phyloP scores from a whole-genome alignment of 352 stramenopile species.

The Phytophthora tentaculata region DNA sequence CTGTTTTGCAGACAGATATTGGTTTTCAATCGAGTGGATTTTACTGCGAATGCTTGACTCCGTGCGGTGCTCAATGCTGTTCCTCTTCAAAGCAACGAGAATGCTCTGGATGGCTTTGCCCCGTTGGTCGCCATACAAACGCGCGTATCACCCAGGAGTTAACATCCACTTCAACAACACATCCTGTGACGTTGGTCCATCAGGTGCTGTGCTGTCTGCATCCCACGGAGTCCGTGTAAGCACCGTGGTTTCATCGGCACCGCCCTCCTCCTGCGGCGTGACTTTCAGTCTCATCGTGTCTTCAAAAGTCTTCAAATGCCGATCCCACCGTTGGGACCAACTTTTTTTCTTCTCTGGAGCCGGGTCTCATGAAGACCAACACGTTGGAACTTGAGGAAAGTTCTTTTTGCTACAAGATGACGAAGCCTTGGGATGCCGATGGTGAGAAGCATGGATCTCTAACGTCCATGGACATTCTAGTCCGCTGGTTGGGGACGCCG shows the following conservation, averaged over 20 bases:
- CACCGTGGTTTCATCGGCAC: neutral
- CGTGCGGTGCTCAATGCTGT: conserved; percentile 20
- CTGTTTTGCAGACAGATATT: conserved; percentile 22
- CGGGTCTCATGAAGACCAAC: conserved; percentile 14
- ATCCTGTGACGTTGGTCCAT: conserved; percentile 31
- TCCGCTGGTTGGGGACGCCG: conserved; percentile 14
- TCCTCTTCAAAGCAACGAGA: conserved; percentile 8
- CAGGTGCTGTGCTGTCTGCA: conserved; percentile 13
- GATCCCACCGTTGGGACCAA: neutral
- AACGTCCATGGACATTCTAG: conserved; percentile 15
- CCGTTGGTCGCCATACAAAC: conserved; percentile 17
- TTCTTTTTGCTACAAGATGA: neutral
- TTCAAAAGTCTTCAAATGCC: neutral
- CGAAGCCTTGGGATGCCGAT: conserved; percentile 11
- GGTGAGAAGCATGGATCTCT: conserved; percentile 6
- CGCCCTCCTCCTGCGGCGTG: neutral
- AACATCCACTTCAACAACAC: conserved; percentile 44
- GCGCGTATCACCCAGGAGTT: conserved; percentile 37
- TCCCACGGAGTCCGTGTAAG: conserved; percentile 19
- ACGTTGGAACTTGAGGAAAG: neutral
- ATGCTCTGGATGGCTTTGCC: conserved; percentile 16
- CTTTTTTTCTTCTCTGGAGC: conserved; percentile 10
- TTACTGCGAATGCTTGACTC: conserved; percentile 22
- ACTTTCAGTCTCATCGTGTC: neutral
- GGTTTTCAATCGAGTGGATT: conserved; percentile 18